These are phyloP conservation scores for Glycine soja DNA, from an alignment of 306 rosid genomes.

Conservation along the genomic window DNA sequence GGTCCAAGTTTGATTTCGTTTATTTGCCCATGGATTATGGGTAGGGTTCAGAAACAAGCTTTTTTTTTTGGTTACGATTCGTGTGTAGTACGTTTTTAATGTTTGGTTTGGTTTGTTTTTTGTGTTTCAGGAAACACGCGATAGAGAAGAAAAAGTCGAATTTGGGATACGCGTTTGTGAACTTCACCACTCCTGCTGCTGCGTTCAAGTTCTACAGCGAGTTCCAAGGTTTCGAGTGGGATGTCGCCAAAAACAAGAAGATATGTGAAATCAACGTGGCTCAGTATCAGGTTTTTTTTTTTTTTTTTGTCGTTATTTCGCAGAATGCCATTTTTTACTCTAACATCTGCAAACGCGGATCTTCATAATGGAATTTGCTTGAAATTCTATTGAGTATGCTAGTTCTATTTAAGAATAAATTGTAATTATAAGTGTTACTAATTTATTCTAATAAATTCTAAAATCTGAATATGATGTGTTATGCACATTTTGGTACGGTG, in stretches of 20 bases:
- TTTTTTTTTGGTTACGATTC: background rate
- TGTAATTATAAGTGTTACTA: too few relatives aligned
- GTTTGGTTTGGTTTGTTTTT: background rate
- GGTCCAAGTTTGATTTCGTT: slow-evolving; percentile 55
- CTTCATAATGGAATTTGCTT: background rate
- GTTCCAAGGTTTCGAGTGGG: slow-evolving; percentile 55
- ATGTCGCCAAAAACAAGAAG: slow-evolving; percentile 42
- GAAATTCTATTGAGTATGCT: background rate
- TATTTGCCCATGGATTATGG: slow-evolving; percentile 69
- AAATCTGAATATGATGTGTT: too few relatives aligned
- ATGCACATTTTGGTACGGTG: too few relatives aligned
- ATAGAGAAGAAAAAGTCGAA: slow-evolving; percentile 42
- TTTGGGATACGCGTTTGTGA: slow-evolving; percentile 76
- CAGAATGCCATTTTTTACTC: background rate
- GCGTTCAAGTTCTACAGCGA: slow-evolving; percentile 48
- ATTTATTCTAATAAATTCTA: too few relatives aligned
- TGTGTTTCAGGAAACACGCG: slow-evolving; percentile 48
- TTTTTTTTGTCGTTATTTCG: background rate
- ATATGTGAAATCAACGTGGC: slow-evolving; percentile 60
- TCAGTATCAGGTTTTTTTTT: slow-evolving; percentile 3
- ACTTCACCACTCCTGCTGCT: slow-evolving; percentile 53
- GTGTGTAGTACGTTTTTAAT: background rate
- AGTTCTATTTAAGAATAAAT: too few relatives aligned
- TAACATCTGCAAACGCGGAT: too few relatives aligned
- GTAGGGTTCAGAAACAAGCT: background rate